Base-by-base conservation (phyloP, 495 filamentous ascomycete genomes). In the Podospora anserina region DNA sequence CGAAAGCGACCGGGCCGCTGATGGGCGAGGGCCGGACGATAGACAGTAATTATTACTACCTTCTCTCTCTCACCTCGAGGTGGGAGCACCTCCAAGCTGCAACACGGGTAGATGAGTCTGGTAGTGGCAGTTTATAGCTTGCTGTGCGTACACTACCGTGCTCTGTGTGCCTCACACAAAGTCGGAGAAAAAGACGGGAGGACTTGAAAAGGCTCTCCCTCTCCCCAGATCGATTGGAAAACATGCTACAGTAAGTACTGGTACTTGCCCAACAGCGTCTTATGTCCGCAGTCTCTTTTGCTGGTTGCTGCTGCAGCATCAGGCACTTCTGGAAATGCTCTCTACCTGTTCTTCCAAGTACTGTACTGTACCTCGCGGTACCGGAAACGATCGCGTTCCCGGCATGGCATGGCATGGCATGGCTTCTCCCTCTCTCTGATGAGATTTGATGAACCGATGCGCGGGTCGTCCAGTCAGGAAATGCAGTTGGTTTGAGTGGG, bases 381-480 rank as follows among this genome's bases (percentile, higher is more conserved):
- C n/a, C 59, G 27, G 59, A 61, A 61, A 61, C 59, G 59, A 61
- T 61, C 59, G 59, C 59, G 59, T 61, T 61, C 59, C 59, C 59
- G 59, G 63, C 19, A 54, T 26, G 63, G 61, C 20, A 54, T 26
- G 63, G 61, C 20, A 44, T 19, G 19, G 44, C 23, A 23, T 23
- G 23, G 23, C 23, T 23, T 23, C 23, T 23, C 23, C 23, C 16
- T 11, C n/a, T 63, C 60, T 67, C 61, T 23, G 23, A 23, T 61
- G 39, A 71, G 70, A 71, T 69, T 68, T 23, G 23, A 23, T 63
- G 70, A 66, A 66, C 32, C 65, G 61, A 61, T 20, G 70, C 66
- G 63, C 28, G 54, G 54, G 54, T 5, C 11, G 34, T 39, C 34
- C 34, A 39, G 34, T 39, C 34, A 39, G 34, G 34, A 39, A 39